phyloP scores from a whole-genome alignment of 768 basidiomycete species.

The Gymnopilus dilepis region DNA sequence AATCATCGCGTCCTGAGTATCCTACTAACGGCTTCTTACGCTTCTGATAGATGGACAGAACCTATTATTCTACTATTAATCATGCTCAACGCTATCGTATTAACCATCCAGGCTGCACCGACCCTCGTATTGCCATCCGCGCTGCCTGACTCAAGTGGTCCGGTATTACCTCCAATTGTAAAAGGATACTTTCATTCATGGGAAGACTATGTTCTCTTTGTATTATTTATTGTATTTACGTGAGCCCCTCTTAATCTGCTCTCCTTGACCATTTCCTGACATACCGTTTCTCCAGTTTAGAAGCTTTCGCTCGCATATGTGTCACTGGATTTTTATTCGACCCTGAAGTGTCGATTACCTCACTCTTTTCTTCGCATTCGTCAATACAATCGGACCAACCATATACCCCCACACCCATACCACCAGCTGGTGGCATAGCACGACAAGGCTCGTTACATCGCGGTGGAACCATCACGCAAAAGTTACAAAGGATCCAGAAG shows the following conservation, averaged over 20 bases:
- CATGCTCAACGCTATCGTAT: conserved; percentile 78
- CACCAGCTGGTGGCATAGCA: conserved; percentile 28
- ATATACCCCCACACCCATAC: conserved; percentile 34
- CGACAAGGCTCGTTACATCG: conserved; percentile 47
- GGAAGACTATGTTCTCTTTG: conserved; percentile 90
- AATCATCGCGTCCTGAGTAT: not conserved
- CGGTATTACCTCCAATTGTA: conserved; percentile 45
- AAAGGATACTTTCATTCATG: conserved; percentile 85
- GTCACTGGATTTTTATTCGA: conserved; percentile 90
- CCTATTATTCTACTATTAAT: conserved; percentile 84
- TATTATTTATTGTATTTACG: conserved; percentile 87
- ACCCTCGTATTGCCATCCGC: conserved; percentile 59
- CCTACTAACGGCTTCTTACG: not conserved
- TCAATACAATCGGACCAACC: conserved; percentile 33
- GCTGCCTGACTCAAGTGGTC: conserved; percentile 46
- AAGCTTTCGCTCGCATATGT: conserved; percentile 87
- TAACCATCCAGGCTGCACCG: conserved; percentile 80
- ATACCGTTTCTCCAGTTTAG: conserved; percentile 54
- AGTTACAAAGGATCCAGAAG: conserved; percentile 47
- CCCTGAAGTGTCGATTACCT: conserved; percentile 66
- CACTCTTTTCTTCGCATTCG: conserved; percentile 49
- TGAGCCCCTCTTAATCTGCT: conserved; percentile 41
- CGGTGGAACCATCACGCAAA: conserved; percentile 50
- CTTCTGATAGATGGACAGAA: conserved; percentile 75
- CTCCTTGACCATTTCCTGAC: conserved; percentile 18